Evolutionary conservation across 2,329 filamentous ascomycete species (phyloP), one percentile per base, ranked within the genome.

Genomic region (Aaosphaeria arxii): DNA sequence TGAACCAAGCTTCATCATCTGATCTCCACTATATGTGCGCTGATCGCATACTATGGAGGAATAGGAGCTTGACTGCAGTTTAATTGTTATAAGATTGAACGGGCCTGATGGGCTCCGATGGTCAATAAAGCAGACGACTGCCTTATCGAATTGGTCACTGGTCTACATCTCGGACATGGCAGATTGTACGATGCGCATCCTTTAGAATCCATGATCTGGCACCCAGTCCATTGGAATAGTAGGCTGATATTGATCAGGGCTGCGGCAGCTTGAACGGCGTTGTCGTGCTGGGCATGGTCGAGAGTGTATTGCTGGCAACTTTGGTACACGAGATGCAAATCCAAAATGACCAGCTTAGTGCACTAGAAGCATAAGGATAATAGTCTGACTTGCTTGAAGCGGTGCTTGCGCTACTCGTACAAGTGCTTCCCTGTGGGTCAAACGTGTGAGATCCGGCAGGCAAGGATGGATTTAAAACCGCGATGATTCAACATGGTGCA

Each of bases 291-390:
- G 6, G 91, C 90, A 64, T 92, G 85, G 62, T 96, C 89, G 62
- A 97, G 77, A 66, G 97, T 97, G 74, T 92, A 96, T 48, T 84
- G 83, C 57, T 92, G 85, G 71, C 94, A 99, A 56, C 85, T 91
- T 71, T 94, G 87, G 69, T 95, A 95, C 50, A 87, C 87, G 7
- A 89, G 88, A 68, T 95, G 88, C 94, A 94, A 97, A 51, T 91
- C 88, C 66, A 96, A 87, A 54, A 96, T 88, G 70, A 92, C 88
- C 71, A 91, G 83, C 52, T 77, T 39, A 57, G 11, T 11, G 9
- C 48, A 30, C 57, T 50, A 17, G 59, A 47, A 24, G 17, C 17
- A 38, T 53, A 57, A 41, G 52, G 57, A 11, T 46, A 51, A 9
- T 60, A 57, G 11, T 40, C 30, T 7, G 42, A 42, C 5, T 9